Base-by-base conservation (phyloP, 208 protist species). In the Trypanosoma avium region DNA sequence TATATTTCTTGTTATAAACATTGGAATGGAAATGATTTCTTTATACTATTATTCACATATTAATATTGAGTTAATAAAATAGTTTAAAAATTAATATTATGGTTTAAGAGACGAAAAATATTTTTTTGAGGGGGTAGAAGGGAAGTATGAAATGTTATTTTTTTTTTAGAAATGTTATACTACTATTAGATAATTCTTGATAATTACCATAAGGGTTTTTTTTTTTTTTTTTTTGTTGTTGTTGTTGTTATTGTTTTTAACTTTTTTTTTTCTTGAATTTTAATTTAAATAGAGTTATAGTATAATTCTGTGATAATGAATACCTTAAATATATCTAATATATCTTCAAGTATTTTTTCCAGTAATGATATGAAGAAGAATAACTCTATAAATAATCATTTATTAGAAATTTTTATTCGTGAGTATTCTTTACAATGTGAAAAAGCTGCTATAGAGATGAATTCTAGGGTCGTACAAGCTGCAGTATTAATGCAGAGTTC, bases 401-500 rank as follows among this genome's bases (percentile, higher is more conserved):
- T 22, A 24, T 48, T 72, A 26, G 66, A 72, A 6, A 1, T 46
- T 5, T 65, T 65, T 36, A 27, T 72, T 29, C 32, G 27, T n/a
- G 26, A 46, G 13, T 72, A 72, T 57, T 54, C 53, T 12, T 40
- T 56, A 47, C 32, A 42, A n/a, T 70, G 65, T 29, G 32, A 56
- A 24, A 49, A 65, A 21, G 38, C 29, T 54, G 57, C n/a, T 13
- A 60, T 59, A 4, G 58, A 61, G 30, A 65, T 65, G 66, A 65
- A 60, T 38, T 30, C 56, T 24, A 33, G 38, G 22, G 66, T 26
- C 8, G 8, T 72, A 10, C 56, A 65, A 27, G 56, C 66, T 45
- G 66, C 66, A 38, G 22, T 63, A 3, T 36, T 32, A 24, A 72
- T 65, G 58, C 56, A 72, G 24, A 13, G 22, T 4, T 27, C 38